These are phyloP conservation scores for Thyridium curvatum DNA, from an alignment of 2,329 filamentous ascomycete genomes.

Conservation along the genomic window DNA sequence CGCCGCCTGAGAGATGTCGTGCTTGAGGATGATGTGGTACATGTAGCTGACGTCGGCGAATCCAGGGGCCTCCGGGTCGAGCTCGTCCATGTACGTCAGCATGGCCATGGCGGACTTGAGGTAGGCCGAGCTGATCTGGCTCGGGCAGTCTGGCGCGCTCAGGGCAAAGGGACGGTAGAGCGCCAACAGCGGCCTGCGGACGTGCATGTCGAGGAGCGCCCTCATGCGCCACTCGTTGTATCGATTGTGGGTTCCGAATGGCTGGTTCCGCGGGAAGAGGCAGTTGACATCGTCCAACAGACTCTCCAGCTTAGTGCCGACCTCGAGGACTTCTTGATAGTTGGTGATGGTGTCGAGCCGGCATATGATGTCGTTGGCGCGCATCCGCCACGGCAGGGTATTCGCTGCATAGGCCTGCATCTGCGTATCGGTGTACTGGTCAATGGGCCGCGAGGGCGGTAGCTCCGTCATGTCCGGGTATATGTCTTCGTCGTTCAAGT, in stretches of 20 bases:
- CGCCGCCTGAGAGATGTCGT: conserved; percentile 48
- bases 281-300: conserved; percentile 49
- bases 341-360: conserved; percentile 46
- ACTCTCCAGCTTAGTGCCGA: conserved; percentile 46
- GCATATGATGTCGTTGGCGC: conserved; percentile 42
- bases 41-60: conserved; percentile 43
- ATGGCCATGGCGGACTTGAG: conserved; percentile 49
- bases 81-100: conserved; percentile 47
- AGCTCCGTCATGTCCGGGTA: conserved; percentile 40
- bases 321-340: conserved; percentile 45
- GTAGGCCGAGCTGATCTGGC: conserved; percentile 45
- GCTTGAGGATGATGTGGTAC: conserved; percentile 45
- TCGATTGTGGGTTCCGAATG: conserved; percentile 33
- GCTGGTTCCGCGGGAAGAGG: conserved; percentile 39
- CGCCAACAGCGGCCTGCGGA: conserved; percentile 43
- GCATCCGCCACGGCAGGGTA: conserved; percentile 42
- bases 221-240: conserved; percentile 46
- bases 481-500: conserved; percentile 46
- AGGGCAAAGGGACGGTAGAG: conserved; percentile 50
- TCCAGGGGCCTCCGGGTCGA: conserved; percentile 39
- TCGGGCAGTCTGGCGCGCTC: conserved; percentile 41
- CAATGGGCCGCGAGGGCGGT: conserved; percentile 41
- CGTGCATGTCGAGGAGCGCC: conserved; percentile 47
- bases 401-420: conserved; percentile 47
- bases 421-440: conserved; percentile 45